Percentiles rank a stretch among this genome's conserved stretches.
phyloP scores from a whole-genome alignment of 352 stramenopile genomes.

The Pseudoperonospora humuli region DNA sequence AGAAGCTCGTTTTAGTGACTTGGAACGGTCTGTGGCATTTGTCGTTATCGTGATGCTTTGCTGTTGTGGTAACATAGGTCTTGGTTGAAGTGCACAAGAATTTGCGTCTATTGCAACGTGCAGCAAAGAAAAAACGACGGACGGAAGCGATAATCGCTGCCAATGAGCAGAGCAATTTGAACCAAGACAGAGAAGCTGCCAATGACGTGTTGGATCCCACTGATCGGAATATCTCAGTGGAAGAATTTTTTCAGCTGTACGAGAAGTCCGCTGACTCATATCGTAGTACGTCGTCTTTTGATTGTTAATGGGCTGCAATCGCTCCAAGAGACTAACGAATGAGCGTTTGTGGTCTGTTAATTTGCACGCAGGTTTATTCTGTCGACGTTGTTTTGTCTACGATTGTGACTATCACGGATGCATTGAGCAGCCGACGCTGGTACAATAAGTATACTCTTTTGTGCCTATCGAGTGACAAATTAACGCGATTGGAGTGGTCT shows the following conservation, averaged over 20 bases:
- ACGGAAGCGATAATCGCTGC: conserved; percentile 11
- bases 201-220: not conserved
- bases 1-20: not conserved
- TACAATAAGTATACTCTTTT: conserved; percentile 6
- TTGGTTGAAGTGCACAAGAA: conserved; percentile 62
- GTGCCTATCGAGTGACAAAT: not conserved
- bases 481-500: conserved; percentile 3
- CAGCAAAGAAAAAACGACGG: conserved; percentile 34
- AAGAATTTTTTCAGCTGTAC: conserved; percentile 45
- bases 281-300: conserved; percentile 41
- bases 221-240: conserved; percentile 21
- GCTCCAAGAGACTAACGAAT: not conserved
- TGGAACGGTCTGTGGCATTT: not conserved
- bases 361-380: conserved; percentile 49
- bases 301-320: not conserved
- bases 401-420: conserved; percentile 81
- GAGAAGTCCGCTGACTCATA: conserved; percentile 57
- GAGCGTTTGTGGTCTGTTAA: not conserved
- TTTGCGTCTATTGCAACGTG: conserved; percentile 26
- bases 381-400: conserved; percentile 73
- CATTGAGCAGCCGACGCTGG: conserved; percentile 45
- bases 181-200: not conserved
- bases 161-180: conserved; percentile 6
- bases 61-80: conserved; percentile 21
- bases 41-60: not conserved